A percentile compares a stretch with the other conserved stretches of the same genome.
Evolutionary conservation across 495 filamentous ascomycete genomes (phyloP).

Genomic region (Daldinia concentrica): DNA sequence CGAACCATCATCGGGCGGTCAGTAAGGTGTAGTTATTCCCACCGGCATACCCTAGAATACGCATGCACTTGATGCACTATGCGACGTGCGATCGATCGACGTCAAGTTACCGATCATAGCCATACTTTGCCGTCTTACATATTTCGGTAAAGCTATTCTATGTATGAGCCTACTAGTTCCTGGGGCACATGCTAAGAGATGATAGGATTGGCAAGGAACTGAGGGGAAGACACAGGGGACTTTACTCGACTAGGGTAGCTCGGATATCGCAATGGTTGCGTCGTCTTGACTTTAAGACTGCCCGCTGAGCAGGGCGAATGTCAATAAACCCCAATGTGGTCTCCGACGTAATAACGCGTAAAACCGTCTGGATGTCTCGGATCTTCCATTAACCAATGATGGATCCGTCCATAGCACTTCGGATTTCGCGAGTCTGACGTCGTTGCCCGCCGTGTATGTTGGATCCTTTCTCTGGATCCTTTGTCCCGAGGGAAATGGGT

Average conservation of each 20-base stretch:
- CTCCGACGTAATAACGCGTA: conserved; percentile 27
- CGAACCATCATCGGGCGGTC: not conserved
- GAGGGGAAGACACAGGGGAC: too few species aligned
- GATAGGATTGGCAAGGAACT: not conserved
- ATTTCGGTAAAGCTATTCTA: not conserved
- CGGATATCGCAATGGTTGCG: conserved; percentile 27
- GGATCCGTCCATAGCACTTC: not conserved
- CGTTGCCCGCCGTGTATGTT: not conserved
- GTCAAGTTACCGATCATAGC: not conserved
- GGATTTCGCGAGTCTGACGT: conserved; percentile 26
- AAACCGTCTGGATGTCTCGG: conserved; percentile 16
- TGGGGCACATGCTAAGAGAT: not conserved
- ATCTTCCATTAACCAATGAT: conserved; percentile 6
- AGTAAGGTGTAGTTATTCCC: not conserved
- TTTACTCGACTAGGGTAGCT: not conserved
- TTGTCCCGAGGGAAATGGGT: too few species aligned
- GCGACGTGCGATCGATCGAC: conserved; percentile 7
- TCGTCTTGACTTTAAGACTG: conserved; percentile 27
- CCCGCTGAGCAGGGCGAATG: not conserved
- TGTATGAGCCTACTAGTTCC: not conserved
- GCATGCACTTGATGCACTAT: not conserved
- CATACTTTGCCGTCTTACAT: not conserved
- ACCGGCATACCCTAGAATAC: too few species aligned
- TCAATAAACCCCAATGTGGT: conserved; percentile 5
- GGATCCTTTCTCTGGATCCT: conserved; percentile 14